phyloP scores from a whole-genome alignment of 148 eudicot genomes.

The Nepenthes gracilis region DNA sequence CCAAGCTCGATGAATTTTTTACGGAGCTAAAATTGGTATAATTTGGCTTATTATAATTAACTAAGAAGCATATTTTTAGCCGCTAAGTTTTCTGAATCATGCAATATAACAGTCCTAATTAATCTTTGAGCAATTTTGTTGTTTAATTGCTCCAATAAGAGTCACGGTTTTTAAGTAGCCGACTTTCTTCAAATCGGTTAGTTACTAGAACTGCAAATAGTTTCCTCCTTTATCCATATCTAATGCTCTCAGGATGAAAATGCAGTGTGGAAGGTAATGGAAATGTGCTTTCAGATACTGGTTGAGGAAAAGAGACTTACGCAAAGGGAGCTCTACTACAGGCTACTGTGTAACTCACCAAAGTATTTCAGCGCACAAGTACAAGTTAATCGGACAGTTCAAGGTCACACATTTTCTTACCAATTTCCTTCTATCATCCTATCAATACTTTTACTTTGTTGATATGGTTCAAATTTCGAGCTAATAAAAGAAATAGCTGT shows the following conservation, averaged over 20 bases:
- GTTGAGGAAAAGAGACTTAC: conserved; percentile 80
- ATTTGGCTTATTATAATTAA: too few relatives aligned
- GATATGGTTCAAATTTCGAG: background rate
- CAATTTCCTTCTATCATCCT: background rate
- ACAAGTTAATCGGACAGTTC: conserved; percentile 75
- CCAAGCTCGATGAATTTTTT: too few relatives aligned
- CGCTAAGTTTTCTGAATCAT: too few relatives aligned
- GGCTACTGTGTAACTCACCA: conserved; percentile 72
- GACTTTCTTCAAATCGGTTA: background rate
- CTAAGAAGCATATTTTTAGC: too few relatives aligned
- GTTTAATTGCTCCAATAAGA: too few relatives aligned
- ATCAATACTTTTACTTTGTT: background rate
- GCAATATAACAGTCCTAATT: too few relatives aligned
- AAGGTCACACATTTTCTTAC: conserved; percentile 36
- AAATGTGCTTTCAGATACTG: conserved; percentile 74
- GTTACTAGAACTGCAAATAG: background rate
- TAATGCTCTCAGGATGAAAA: background rate
- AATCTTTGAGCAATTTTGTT: too few relatives aligned
- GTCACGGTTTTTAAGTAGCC: too few relatives aligned
- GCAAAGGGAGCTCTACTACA: conserved; percentile 81
- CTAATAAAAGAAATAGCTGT: background rate
- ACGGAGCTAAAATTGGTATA: too few relatives aligned
- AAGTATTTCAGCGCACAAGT: conserved; percentile 72
- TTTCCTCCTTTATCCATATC: background rate
- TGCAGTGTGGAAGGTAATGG: conserved; percentile 95